Conservation (phyloP, 176 grass and related monocot genomes). For the Oryza nivara region DNA sequence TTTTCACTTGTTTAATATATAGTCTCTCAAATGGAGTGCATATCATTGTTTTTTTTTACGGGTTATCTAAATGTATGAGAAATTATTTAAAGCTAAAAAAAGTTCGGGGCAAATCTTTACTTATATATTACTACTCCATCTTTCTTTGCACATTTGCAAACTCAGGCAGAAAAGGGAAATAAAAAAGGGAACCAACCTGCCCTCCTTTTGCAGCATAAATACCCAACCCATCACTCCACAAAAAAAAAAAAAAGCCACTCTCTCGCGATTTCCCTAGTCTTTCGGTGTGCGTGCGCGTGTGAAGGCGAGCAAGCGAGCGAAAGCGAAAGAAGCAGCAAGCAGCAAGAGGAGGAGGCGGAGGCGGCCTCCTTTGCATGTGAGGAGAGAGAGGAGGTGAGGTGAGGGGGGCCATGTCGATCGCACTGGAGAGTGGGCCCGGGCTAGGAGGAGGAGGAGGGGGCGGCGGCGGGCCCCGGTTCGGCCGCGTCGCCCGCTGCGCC, state of each 20-base stretch:
- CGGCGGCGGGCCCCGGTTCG: constrained; percentile 38
- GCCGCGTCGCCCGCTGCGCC: constrained; percentile 45
- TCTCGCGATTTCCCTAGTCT: not conserved
- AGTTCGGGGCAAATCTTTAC: no score
- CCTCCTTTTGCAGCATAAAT: constrained; percentile 12
- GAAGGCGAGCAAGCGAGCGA: constrained; percentile 30
- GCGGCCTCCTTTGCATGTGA: constrained; percentile 51
- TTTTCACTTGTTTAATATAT: no score
- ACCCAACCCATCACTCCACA: constrained; percentile 8
- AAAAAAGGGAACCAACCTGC: not conserved
- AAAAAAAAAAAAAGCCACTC: constrained; percentile 1
- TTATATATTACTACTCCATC: not conserved
- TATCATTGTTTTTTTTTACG: no score
- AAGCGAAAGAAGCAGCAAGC: constrained; percentile 1
- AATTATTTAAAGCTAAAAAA: not conserved
- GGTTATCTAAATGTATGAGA: no score
- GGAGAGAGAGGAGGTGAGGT: not conserved
- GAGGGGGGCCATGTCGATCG: constrained; percentile 71
- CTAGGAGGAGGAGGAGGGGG: not conserved
- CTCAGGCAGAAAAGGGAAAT: not conserved
- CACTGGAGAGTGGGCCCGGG: constrained; percentile 53
- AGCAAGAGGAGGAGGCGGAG: not conserved
- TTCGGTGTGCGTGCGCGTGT: constrained; percentile 44
- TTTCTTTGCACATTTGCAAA: not conserved
- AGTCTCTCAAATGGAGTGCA: no score